Conservation (phyloP, 768 basidiomycete species). For the Amanita pallidorosea region DNA sequence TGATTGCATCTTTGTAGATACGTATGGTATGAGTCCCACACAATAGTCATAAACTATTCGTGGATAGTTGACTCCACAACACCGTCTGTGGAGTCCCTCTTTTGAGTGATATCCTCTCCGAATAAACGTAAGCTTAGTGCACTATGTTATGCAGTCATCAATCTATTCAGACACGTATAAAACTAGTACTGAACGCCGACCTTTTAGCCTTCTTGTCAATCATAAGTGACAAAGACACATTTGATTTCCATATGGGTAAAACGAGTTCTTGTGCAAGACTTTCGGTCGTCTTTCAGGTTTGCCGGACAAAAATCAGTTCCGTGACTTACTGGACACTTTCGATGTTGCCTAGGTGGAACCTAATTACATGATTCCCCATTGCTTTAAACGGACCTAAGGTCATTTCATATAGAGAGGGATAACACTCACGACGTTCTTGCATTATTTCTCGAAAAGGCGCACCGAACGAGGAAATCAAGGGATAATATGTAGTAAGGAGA, state of each 20-base stretch:
- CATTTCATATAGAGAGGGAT: neutral
- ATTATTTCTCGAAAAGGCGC: slow-evolving; percentile 48
- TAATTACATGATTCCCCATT: slow-evolving; percentile 62
- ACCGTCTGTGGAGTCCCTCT: slow-evolving; percentile 19
- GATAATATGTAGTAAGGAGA: slow-evolving; percentile 75
- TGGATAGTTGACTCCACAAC: neutral
- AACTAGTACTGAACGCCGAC: slow-evolving; percentile 32
- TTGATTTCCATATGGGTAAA: slow-evolving; percentile 96
- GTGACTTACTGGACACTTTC: neutral
- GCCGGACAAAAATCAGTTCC: neutral
- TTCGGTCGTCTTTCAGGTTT: slow-evolving; percentile 3
- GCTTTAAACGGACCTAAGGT: slow-evolving; percentile 23
- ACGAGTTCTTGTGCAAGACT: slow-evolving; percentile 72
- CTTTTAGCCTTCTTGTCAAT: slow-evolving; percentile 96
- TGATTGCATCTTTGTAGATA: slow-evolving; percentile 33
- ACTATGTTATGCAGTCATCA: slow-evolving; percentile 26
- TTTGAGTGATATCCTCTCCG: slow-evolving; percentile 61
- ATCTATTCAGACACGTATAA: neutral
- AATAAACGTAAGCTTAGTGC: slow-evolving; percentile 83
- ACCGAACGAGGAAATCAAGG: slow-evolving; percentile 52
- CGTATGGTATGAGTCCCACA: neutral
- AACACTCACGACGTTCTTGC: slow-evolving; percentile 39
- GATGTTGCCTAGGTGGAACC: slow-evolving; percentile 28
- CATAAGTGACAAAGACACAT: slow-evolving; percentile 81
- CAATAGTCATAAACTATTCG: neutral